Conservation (phyloP, 768 basidiomycete species). For the Hericium coralloides region DNA sequence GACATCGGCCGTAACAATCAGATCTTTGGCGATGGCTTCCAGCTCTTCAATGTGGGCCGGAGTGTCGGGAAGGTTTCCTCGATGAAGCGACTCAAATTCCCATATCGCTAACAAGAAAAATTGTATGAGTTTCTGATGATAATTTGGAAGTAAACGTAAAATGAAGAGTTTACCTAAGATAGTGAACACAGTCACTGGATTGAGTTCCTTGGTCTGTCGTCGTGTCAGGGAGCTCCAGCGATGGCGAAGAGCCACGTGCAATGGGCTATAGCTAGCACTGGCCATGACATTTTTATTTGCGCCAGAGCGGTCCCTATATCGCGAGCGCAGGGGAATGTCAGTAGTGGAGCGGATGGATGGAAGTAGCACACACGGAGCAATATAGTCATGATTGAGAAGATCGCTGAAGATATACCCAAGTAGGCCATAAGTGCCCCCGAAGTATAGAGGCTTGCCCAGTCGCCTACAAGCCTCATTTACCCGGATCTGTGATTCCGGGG, state of each 20-base stretch:
- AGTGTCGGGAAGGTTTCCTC: slow-evolving; percentile 48
- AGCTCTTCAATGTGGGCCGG: slow-evolving; percentile 44
- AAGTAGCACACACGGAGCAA: slow-evolving; percentile 60
- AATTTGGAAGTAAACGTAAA: not conserved
- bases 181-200: slow-evolving; percentile 62
- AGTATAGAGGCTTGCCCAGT: slow-evolving; percentile 73
- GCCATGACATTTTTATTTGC: slow-evolving; percentile 49
- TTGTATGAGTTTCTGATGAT: not conserved
- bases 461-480: slow-evolving; percentile 77
- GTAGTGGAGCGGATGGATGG: not conserved
- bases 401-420: slow-evolving; percentile 94
- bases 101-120: slow-evolving; percentile 54
- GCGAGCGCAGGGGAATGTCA: slow-evolving; percentile 4
- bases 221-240: slow-evolving; percentile 64
- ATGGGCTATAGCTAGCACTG: slow-evolving; percentile 54
- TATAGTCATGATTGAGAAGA: slow-evolving; percentile 77
- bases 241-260: slow-evolving; percentile 54
- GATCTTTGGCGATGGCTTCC: slow-evolving; percentile 49
- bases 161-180: slow-evolving; percentile 49
- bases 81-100: slow-evolving; percentile 64
- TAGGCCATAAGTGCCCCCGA: slow-evolving; percentile 87
- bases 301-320: slow-evolving; percentile 51
- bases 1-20: slow-evolving; percentile 56
- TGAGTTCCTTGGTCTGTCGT: slow-evolving; percentile 76
- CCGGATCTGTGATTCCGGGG: slow-evolving; percentile 43